phyloP scores from a whole-genome alignment of 805 yeast genomes.

The Hanseniaspora guilliermondii region DNA sequence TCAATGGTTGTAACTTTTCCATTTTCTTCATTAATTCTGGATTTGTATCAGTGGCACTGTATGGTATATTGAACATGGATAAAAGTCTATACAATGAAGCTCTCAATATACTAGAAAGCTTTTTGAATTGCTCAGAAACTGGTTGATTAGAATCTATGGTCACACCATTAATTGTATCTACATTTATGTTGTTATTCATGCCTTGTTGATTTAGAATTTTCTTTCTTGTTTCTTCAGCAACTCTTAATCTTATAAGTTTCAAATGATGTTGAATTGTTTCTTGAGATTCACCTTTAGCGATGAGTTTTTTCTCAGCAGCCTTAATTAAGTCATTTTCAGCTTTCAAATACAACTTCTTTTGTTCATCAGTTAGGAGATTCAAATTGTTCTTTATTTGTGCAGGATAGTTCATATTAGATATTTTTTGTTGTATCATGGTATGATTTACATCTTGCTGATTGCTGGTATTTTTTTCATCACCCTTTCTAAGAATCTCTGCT shows the following conservation, averaged over 20 bases:
- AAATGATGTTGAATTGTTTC: slow-evolving; percentile 11
- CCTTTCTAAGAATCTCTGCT: background rate
- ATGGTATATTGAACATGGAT: slow-evolving; percentile 12
- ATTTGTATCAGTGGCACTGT: slow-evolving; percentile 7
- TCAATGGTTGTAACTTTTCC: slow-evolving; percentile 13
- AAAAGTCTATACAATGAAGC: slow-evolving; percentile 9
- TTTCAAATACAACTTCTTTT: slow-evolving; percentile 10
- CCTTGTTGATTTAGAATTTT: slow-evolving; percentile 5
- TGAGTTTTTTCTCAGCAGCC: slow-evolving; percentile 12
- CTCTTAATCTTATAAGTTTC: slow-evolving; percentile 5
- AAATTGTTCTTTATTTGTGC: slow-evolving; percentile 6
- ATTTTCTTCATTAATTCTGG: slow-evolving; percentile 12
- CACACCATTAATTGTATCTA: slow-evolving; percentile 1
- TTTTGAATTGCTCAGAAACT: slow-evolving; percentile 11
- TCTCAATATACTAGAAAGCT: slow-evolving; percentile 5
- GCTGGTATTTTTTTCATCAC: background rate
- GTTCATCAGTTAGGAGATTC: slow-evolving; percentile 5
- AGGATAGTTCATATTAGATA: background rate
- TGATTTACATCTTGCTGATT: background rate
- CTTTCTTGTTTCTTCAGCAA: slow-evolving; percentile 13
- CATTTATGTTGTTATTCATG: background rate
- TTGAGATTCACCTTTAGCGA: slow-evolving; percentile 10
- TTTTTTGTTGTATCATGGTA: slow-evolving; percentile 6
- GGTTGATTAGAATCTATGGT: background rate
- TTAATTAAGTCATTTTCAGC: slow-evolving; percentile 11